Evolutionary conservation across 1,284 basidiomycete species (phyloP), one percentile per base, ranked within the genome.

Genomic region (Gomphus sp.): DNA sequence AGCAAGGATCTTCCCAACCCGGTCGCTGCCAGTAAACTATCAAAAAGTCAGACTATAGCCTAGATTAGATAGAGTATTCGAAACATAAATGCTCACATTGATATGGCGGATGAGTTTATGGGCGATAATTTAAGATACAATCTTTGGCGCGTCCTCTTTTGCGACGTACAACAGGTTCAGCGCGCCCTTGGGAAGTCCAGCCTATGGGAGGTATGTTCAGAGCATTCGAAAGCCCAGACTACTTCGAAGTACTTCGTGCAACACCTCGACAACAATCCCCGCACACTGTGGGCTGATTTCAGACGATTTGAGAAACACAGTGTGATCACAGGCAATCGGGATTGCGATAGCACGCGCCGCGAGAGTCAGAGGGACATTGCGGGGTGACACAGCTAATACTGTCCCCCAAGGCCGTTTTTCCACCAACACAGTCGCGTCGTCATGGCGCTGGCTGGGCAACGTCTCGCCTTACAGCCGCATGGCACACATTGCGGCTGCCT

Each of bases 11-110:
- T 77, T 79, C 18, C 86, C 88, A 12, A 91, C 82, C 34, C 76
- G 76, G 53, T 83, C 80, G 52, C 82, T 85, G 10, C 87, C 88
- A 14, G 87, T 89, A 71, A 85, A 89, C 76, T 86, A 18, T 64
- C 41, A 11, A 22, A 39, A 10, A 34, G 31, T 39, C 22, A 22
- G 10, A 34, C n/a, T 22, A 28, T 18, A 39, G 22, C 18, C 52
- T n/a, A n/a, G n/a, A n/a, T n/a, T 12, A 11, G 18, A 28, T n/a
- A 57, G 36, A 56, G 48, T 31, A 31, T 50, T 34, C 6, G 34
- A 44, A 44, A n/a, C 18, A 12, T 22, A n/a, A 43, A 10, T 57
- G 33, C 73, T 53, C 58, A 79, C 77, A 33, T 71, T 76, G 52
- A 78, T 68, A 54, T 74, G 74, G 53, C 78, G 74, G 10, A 87